These are phyloP conservation scores for Vinca minor DNA, from an alignment of 257 asterid genomes.

Conservation along the genomic window DNA sequence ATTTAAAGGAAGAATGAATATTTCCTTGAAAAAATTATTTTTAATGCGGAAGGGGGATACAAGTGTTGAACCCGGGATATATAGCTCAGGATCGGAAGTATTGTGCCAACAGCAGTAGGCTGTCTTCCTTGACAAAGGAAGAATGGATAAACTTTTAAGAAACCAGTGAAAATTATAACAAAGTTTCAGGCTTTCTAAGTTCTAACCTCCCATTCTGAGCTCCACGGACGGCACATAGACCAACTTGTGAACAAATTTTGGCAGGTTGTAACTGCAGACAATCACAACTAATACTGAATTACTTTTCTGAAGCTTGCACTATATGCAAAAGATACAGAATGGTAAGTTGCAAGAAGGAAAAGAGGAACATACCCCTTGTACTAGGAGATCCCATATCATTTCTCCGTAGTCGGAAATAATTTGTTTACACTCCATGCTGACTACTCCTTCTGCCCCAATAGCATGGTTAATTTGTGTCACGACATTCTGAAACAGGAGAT, in stretches of 20 bases:
- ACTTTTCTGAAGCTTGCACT: conserved; percentile 1
- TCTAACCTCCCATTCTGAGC: conserved; percentile 52
- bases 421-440: conserved; percentile 31
- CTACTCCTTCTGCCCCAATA: conserved; percentile 37
- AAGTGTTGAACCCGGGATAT: too few species aligned
- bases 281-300: background rate
- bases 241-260: conserved; percentile 60
- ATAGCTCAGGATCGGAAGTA: too few species aligned
- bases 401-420: conserved; percentile 24
- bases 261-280: conserved; percentile 62
- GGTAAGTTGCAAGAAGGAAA: background rate
- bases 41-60: too few species aligned
- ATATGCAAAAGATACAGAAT: conserved; percentile 4
- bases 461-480: conserved; percentile 36
- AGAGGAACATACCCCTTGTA: conserved; percentile 23
- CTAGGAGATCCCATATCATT: conserved; percentile 27
- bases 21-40: too few species aligned
- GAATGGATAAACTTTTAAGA: background rate
- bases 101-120: too few species aligned
- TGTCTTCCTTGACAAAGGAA: background rate
- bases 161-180: background rate
- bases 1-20: too few species aligned
- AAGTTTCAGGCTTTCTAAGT: conserved; percentile 21
- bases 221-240: conserved; percentile 47
- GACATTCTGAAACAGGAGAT: conserved; percentile 23